Conservation (phyloP, 345 rosid genomes). For the Gossypium sturtianum region DNA sequence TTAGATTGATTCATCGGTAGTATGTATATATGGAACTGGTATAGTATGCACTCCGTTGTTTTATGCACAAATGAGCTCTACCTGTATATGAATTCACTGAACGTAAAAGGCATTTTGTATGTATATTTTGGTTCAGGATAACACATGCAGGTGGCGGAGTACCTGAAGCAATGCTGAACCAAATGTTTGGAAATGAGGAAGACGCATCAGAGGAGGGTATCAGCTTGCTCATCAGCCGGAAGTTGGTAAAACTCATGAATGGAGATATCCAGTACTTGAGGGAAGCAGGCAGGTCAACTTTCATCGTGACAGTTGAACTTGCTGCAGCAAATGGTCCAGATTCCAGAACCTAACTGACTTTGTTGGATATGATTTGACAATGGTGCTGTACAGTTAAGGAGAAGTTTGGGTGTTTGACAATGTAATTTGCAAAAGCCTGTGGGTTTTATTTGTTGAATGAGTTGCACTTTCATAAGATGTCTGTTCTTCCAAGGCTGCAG, state of each 20-base stretch:
- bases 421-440: not conserved
- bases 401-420: not conserved
- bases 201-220: slow-evolving; percentile 73
- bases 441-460: not conserved
- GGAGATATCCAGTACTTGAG: slow-evolving; percentile 72
- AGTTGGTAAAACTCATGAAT: slow-evolving; percentile 75
- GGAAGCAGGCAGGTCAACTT: slow-evolving; percentile 72
- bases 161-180: slow-evolving; percentile 64
- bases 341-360: not conserved
- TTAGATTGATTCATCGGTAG: not conserved
- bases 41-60: not conserved
- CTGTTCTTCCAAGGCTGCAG: slow-evolving; percentile 4
- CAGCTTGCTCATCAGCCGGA: slow-evolving; percentile 69
- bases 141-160: slow-evolving; percentile 66
- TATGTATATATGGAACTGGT: not conserved
- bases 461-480: not conserved
- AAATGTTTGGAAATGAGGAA: slow-evolving; percentile 65
- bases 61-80: not conserved
- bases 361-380: not conserved
- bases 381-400: not conserved
- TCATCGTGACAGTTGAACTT: slow-evolving; percentile 67
- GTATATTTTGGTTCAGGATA: slow-evolving; percentile 40
- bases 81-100: not conserved
- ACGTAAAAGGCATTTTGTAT: not conserved
- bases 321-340: slow-evolving; percentile 45